Evolutionary conservation across 2,329 filamentous ascomycete species (phyloP).

Genomic region (Knufia fluminis): DNA sequence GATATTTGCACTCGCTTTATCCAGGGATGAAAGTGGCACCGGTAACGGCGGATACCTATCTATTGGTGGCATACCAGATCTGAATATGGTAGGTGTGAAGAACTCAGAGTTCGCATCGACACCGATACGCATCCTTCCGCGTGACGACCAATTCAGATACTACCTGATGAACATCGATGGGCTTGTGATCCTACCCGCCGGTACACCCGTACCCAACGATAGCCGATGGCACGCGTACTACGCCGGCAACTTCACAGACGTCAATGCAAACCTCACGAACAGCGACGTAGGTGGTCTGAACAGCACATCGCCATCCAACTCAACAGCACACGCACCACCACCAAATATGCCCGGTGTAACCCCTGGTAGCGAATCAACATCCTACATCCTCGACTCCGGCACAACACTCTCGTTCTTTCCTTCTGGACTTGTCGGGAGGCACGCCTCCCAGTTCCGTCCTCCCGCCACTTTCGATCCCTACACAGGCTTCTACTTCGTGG

Average conservation of each 20-base stretch:
- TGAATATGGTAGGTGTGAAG: conserved; percentile 24
- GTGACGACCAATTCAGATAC: conserved; percentile 4
- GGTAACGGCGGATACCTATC: conserved; percentile 38
- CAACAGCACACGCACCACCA: background rate
- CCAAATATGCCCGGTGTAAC: background rate
- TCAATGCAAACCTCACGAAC: conserved; percentile 6
- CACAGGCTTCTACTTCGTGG: conserved; percentile 30
- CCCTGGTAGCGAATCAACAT: conserved; percentile 1
- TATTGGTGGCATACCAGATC: conserved; percentile 35
- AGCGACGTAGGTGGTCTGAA: conserved; percentile 1
- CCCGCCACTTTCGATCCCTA: conserved; percentile 29
- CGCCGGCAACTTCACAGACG: conserved; percentile 6
- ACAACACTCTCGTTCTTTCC: conserved; percentile 33
- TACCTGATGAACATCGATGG: conserved; percentile 7
- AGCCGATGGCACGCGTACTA: background rate
- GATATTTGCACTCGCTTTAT: conserved; percentile 44
- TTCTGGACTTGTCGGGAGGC: conserved; percentile 26
- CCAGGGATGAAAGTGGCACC: conserved; percentile 35
- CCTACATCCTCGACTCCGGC: conserved; percentile 21
- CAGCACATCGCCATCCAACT: conserved; percentile 5
- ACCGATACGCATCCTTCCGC: conserved; percentile 27
- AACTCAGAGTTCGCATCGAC: conserved; percentile 27
- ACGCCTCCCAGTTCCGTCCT: conserved; percentile 37
- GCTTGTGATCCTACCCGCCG: background rate
- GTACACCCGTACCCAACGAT: background rate